Conservation (phyloP, 2,329 filamentous ascomycete species). For the Phialophora verrucosa region DNA sequence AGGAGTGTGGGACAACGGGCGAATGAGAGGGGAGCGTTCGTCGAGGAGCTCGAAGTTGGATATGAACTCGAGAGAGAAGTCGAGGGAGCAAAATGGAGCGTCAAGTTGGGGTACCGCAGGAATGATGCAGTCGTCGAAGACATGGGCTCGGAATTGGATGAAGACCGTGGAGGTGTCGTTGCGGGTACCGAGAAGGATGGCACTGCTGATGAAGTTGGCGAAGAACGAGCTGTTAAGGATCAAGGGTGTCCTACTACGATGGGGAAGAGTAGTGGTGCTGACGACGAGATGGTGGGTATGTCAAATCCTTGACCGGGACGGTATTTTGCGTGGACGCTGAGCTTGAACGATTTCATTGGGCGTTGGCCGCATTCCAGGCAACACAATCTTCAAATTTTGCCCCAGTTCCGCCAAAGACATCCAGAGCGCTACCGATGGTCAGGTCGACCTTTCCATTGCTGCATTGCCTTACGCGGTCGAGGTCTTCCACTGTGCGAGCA, state of each 20-base stretch:
- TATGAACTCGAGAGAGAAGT: conserved; percentile 13
- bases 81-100: conserved; percentile 3
- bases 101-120: conserved; percentile 19
- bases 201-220: background rate
- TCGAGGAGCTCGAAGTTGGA: conserved; percentile 18
- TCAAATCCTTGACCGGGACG: background rate
- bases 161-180: background rate
- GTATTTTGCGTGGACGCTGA: background rate
- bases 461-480: conserved; percentile 78
- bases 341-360: conserved; percentile 6
- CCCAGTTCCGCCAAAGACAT: conserved; percentile 89
- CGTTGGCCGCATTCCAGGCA: conserved; percentile 72
- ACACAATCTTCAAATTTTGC: conserved; percentile 90
- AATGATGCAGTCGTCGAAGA: background rate
- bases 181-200: background rate
- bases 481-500: conserved; percentile 79
- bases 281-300: conserved; percentile 2
- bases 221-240: background rate
- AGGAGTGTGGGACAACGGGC: conserved; percentile 5
- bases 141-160: conserved; percentile 5
- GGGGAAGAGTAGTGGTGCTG: conserved; percentile 5
- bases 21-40: conserved; percentile 9
- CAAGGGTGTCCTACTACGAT: background rate
- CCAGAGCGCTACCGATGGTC: conserved; percentile 93
- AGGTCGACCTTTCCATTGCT: conserved; percentile 85